A percentile compares a stretch with the other conserved stretches of the same genome.
Evolutionary conservation across 2,329 filamentous ascomycete genomes (phyloP).

Genomic region (Sporothrix phasma): DNA sequence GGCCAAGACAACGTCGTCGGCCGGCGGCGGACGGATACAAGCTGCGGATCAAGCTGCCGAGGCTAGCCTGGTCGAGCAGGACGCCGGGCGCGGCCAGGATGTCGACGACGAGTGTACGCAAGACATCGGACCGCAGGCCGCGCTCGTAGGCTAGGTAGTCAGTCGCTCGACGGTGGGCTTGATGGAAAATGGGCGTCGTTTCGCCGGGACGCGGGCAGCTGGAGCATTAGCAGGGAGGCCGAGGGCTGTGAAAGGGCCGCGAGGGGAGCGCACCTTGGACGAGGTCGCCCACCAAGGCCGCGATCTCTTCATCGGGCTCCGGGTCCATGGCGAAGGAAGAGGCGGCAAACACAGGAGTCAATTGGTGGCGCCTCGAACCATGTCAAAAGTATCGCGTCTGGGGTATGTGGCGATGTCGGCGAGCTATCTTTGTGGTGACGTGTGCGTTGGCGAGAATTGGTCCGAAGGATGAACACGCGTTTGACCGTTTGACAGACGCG

Average conservation of each 20-base stretch:
- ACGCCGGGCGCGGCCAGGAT: slow-evolving; percentile 47
- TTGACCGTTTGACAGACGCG: not conserved
- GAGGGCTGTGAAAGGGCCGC: not conserved
- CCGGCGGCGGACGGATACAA: slow-evolving; percentile 60
- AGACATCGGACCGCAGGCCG: slow-evolving; percentile 52
- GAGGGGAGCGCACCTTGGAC: slow-evolving; percentile 14
- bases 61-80: slow-evolving; percentile 65
- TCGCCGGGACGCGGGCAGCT: slow-evolving; percentile 54
- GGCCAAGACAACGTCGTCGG: slow-evolving; percentile 49
- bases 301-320: slow-evolving; percentile 15
- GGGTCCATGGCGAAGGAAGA: slow-evolving; percentile 15
- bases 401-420: not conserved
- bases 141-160: slow-evolving; percentile 54
- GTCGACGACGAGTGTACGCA: slow-evolving; percentile 56
- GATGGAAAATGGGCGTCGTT: slow-evolving; percentile 53
- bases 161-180: slow-evolving; percentile 55
- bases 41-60: slow-evolving; percentile 58
- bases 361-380: not conserved
- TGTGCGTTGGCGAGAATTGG: not conserved
- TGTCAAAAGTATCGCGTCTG: not conserved
- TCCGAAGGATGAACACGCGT: not conserved
- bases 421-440: not conserved
- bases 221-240: not conserved
- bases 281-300: slow-evolving; percentile 18
- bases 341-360: not conserved